Conservation (phyloP, 257 asterid species). For the Solanum clarkiae region DNA sequence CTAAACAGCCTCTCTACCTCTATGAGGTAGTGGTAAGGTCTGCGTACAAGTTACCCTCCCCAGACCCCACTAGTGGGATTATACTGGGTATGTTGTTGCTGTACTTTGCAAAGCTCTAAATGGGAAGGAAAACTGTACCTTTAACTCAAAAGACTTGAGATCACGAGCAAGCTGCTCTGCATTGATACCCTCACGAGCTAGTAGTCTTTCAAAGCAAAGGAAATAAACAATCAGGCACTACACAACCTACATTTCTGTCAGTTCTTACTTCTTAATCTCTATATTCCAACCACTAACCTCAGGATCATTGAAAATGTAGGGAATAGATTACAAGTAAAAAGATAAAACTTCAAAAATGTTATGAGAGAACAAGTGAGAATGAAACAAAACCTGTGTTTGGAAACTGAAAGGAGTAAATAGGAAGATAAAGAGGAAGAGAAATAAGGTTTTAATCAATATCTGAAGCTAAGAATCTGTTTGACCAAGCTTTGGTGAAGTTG, state of each 20-base stretch:
- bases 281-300: background rate
- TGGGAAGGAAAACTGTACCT: slow-evolving; percentile 27
- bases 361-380: background rate
- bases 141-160: slow-evolving; percentile 91
- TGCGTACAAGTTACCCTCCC: no score
- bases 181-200: slow-evolving; percentile 92
- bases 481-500: background rate
- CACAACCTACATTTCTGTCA: background rate
- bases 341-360: background rate
- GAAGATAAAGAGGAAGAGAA: background rate
- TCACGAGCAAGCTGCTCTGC: slow-evolving; percentile 98
- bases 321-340: background rate
- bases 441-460: background rate
- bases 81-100: no score
- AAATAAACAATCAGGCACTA: background rate
- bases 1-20: no score
- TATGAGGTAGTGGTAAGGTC: no score
- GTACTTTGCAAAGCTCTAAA: background rate
- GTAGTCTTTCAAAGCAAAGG: slow-evolving; percentile 31
- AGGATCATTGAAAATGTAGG: background rate
- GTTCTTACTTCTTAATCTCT: background rate
- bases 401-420: background rate
- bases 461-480: background rate
- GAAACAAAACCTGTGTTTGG: background rate
- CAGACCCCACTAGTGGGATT: no score